A percentile compares a stretch with the other conserved stretches of the same genome.
phyloP scores from a whole-genome alignment of 2,329 filamentous ascomycete genomes.

The Fusarium virguliforme region DNA sequence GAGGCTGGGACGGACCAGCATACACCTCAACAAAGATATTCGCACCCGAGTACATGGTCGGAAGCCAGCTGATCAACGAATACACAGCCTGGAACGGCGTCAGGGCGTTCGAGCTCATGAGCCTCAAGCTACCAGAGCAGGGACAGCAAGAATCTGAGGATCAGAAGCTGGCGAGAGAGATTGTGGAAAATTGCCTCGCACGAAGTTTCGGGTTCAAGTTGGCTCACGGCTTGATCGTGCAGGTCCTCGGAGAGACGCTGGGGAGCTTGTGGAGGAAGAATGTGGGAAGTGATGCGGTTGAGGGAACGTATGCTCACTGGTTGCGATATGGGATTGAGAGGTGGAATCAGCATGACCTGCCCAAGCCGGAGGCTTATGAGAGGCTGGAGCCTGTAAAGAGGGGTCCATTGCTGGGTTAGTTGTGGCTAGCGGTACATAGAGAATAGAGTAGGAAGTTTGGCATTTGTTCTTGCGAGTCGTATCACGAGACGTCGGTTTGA shows the following conservation, averaged over 20 bases:
- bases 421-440: not conserved
- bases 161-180: not conserved
- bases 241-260: not conserved
- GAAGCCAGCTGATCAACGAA: not conserved
- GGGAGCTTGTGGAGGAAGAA: not conserved
- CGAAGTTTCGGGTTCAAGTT: constrained; percentile 3
- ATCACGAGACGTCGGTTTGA: too few relatives aligned
- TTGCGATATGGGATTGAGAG: constrained; percentile 1
- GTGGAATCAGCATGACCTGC: not conserved
- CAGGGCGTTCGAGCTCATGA: constrained; percentile 5
- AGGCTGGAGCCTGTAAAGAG: not conserved
- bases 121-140: not conserved
- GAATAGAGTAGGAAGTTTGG: not conserved
- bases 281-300: not conserved
- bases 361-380: not conserved
- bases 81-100: not conserved
- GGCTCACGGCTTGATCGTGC: not conserved
- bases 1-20: not conserved
- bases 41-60: not conserved
- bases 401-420: not conserved
- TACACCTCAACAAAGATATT: not conserved
- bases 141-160: not conserved
- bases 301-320: not conserved
- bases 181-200: not conserved
- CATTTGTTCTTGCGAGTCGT: not conserved